A percentile compares a stretch with the other conserved stretches of the same genome.
These are phyloP conservation scores for Paramyrothecium roridum DNA, from an alignment of 2,329 filamentous ascomycete genomes.

Conservation along the genomic window DNA sequence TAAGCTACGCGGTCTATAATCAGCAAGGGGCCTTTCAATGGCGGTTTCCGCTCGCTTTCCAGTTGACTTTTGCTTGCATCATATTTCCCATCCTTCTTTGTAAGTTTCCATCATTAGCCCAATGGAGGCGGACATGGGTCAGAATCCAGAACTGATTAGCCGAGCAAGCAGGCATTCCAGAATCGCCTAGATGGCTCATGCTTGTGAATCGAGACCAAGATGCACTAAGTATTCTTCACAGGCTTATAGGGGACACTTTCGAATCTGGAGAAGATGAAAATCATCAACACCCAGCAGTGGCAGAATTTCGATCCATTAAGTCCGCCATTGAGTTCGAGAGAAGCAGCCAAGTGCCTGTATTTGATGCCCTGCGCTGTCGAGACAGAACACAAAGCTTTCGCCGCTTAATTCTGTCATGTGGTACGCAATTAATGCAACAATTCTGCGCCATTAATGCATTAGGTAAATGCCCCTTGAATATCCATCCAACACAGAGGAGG, in stretches of 20 bases:
- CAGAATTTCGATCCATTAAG: slow-evolving; percentile 30
- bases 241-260: background rate
- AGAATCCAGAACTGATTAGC: background rate
- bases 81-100: background rate
- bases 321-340: slow-evolving; percentile 30
- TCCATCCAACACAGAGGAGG: background rate
- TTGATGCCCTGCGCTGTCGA: slow-evolving; percentile 29
- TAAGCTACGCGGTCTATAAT: background rate
- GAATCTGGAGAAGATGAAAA: background rate
- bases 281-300: background rate
- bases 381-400: slow-evolving; percentile 34
- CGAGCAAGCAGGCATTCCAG: background rate
- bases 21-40: background rate
- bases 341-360: slow-evolving; percentile 24
- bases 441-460: slow-evolving; percentile 41
- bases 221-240: background rate
- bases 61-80: background rate
- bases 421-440: slow-evolving; percentile 45
- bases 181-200: slow-evolving; percentile 1
- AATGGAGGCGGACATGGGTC: too few relatives aligned
- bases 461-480: slow-evolving; percentile 13
- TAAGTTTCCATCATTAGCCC: background rate
- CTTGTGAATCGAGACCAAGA: background rate
- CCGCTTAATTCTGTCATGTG: slow-evolving; percentile 34
- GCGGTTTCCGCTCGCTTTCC: background rate